A percentile compares a stretch with the other conserved stretches of the same genome.
Conservation (phyloP, 225 moss, liverwort and hornwort species). For the Ulota crispa region DNA sequence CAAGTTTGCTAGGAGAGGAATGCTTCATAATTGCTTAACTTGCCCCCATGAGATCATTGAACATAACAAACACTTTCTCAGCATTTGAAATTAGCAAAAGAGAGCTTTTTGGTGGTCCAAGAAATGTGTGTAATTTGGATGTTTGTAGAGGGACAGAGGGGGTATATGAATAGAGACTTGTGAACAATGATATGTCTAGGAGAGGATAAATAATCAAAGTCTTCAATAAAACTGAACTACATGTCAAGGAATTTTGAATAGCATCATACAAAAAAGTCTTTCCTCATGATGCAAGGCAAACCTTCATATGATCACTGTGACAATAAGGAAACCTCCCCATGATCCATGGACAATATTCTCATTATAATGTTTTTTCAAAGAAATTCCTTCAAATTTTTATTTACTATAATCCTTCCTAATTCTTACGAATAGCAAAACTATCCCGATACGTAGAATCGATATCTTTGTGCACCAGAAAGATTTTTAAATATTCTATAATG, state of each 20-base stretch:
- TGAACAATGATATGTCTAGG: not conserved
- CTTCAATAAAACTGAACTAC: not conserved
- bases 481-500: rapidly evolving
- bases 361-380: not conserved
- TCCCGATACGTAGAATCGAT: rapidly evolving
- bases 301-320: not conserved
- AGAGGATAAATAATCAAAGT: not conserved
- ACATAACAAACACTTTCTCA: too few species aligned
- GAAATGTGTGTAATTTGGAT: too few species aligned
- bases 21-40: too few species aligned
- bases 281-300: not conserved
- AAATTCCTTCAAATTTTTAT: too few species aligned
- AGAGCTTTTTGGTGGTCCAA: too few species aligned
- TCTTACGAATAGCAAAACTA: not conserved
- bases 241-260: not conserved
- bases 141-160: too few species aligned
- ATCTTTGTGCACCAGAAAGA: rapidly evolving
- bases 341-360: rapidly evolving
- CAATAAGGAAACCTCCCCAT: not conserved
- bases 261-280: not conserved
- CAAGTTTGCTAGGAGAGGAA: too few species aligned
- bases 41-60: too few species aligned
- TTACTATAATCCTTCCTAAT: not conserved
- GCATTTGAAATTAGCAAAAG: too few species aligned
- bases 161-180: not conserved